Evolutionary conservation across 768 basidiomycete genomes (phyloP), one percentile per base, ranked within the genome.

Genomic region (Collybiopsis luxurians): DNA sequence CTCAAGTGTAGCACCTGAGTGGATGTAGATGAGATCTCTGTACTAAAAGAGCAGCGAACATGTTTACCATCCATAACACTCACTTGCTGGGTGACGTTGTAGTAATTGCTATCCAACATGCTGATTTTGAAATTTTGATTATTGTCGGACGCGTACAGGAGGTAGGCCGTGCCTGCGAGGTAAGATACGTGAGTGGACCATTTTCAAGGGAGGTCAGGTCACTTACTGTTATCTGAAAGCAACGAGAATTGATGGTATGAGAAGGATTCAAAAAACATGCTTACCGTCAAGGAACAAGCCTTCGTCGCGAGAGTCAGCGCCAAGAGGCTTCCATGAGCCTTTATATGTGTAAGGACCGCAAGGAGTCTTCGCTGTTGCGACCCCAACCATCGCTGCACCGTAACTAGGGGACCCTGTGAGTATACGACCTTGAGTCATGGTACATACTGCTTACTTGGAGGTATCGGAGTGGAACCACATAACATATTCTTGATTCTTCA

Each of bases 391-490:
- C 4, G 84, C 84, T n/a, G 79, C 81, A 30, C 83, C 82, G 62
- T 86, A 86, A 67, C 84, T 86, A 51, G 12, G 39, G 19, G n/a
- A n/a, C n/a, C n/a, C n/a, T n/a, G n/a, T n/a, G n/a, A n/a, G n/a
- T n/a, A n/a, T n/a, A n/a, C n/a, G n/a, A n/a, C n/a, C n/a, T n/a
- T n/a, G n/a, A n/a, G n/a, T n/a, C n/a, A n/a, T n/a, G n/a, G n/a
- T n/a, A n/a, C n/a, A n/a, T n/a, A n/a, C n/a, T n/a, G 66, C 72
- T 42, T 59, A 84, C 83, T 83, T 79, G 59, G 80, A 81, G 23
- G 73, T 75, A 61, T 86, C 84, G 9, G 82, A 83, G 66, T 86
- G 84, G 72, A 86, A 86, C 84, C 84, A 86, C 83, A 86, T 84
- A 40, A 85, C 84, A 64, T 84, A 85, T 72, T 84, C 81, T 6